phyloP scores from a whole-genome alignment of 2,329 filamentous ascomycete species.

The Calonectria pseudoturangicola region DNA sequence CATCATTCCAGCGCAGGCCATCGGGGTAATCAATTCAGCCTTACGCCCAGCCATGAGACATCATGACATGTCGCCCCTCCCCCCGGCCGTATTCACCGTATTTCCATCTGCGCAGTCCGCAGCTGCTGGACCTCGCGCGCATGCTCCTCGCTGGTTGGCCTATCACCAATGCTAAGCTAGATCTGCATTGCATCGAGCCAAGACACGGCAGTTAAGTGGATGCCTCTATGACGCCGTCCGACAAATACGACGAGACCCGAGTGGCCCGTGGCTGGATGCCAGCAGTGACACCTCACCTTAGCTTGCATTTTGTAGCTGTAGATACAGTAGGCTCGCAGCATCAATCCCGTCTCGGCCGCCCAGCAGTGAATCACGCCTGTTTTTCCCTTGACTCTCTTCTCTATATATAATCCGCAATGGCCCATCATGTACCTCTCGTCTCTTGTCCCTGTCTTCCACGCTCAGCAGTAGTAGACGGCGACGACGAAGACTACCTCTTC shows the following conservation, averaged over 20 bases:
- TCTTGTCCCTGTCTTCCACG: neutral
- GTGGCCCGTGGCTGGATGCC: neutral
- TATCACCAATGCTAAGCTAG: too few relatives aligned
- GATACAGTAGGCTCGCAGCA: conserved; percentile 23
- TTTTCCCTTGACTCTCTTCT: neutral
- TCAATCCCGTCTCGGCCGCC: conserved; percentile 22
- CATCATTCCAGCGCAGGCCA: neutral
- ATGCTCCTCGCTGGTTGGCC: too few relatives aligned
- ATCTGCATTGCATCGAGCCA: too few relatives aligned
- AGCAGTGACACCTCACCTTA: neutral
- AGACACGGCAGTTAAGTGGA: too few relatives aligned
- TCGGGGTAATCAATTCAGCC: conserved; percentile 12
- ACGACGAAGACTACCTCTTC: neutral
- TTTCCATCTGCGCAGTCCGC: neutral
- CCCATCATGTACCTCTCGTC: neutral
- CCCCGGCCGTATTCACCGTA: conserved; percentile 12
- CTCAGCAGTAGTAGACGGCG: neutral
- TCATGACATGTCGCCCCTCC: neutral
- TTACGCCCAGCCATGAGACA: neutral
- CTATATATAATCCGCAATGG: neutral
- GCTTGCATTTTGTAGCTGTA: neutral
- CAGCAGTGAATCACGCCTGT: conserved; percentile 17
- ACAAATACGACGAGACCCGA: conserved; percentile 31
- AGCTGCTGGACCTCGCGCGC: too few relatives aligned
- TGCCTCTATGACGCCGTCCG: conserved; percentile 18